Conservation (phyloP, 2,329 filamentous ascomycete species). For the Alternaria infectoria region DNA sequence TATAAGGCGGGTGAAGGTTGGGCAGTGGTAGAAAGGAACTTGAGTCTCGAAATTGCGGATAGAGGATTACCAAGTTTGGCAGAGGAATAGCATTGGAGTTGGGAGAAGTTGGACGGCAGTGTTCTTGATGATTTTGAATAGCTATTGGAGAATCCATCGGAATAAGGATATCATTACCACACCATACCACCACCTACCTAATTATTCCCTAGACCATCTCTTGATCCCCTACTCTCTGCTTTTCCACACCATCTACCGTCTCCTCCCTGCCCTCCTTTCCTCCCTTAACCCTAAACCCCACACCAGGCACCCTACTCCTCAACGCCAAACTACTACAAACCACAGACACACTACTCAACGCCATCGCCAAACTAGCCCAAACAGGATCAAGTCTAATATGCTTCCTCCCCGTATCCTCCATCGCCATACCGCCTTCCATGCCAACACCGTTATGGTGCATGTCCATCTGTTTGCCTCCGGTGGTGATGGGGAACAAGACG, state of each 20-base stretch:
- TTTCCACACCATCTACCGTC: not conserved
- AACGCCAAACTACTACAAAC: constrained; percentile 80
- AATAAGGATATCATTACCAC: not conserved
- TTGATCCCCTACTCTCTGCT: not conserved
- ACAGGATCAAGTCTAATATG: constrained; percentile 75
- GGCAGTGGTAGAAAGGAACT: not conserved
- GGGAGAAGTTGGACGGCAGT: not conserved
- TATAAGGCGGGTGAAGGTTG: not conserved
- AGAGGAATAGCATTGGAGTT: not conserved
- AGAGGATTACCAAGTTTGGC: not conserved
- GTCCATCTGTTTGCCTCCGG: constrained; percentile 55
- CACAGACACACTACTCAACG: constrained; percentile 87
- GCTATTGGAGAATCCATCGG: not conserved
- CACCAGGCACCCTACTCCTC: constrained; percentile 56
- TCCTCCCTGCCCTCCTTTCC: not conserved
- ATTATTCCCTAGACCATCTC: not conserved
- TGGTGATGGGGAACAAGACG: constrained; percentile 70
- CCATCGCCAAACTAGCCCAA: constrained; percentile 93
- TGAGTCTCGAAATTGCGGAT: not conserved
- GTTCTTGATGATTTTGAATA: not conserved
- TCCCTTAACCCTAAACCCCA: constrained; percentile 50
- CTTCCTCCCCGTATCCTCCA: constrained; percentile 48
- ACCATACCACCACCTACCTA: not conserved
- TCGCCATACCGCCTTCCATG: constrained; percentile 44
- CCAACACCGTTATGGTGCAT: constrained; percentile 40